phyloP scores from a whole-genome alignment of 163 green algal genomes.

The Scenedesmus sp. region DNA sequence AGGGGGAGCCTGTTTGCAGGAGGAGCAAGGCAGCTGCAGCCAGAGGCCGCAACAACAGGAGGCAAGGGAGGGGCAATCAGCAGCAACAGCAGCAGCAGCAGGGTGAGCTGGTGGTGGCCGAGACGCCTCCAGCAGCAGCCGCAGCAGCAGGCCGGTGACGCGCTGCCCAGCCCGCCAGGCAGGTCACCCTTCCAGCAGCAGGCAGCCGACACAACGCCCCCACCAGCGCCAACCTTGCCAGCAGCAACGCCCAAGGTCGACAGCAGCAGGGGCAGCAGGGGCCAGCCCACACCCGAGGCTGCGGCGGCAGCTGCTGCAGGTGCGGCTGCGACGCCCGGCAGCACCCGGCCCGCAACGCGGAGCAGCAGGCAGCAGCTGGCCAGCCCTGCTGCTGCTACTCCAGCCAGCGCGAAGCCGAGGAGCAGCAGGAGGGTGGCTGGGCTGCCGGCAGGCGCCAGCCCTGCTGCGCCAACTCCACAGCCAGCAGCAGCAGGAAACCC shows the following conservation, averaged over 20 bases:
- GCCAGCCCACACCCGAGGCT: background rate
- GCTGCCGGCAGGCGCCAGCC: background rate
- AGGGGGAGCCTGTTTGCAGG: background rate
- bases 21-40: constrained; percentile 14
- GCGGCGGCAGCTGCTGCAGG: background rate
- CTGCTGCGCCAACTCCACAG: background rate
- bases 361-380: background rate
- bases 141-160: background rate
- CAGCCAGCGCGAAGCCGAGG: background rate
- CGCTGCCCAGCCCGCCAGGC: background rate
- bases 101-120: background rate
- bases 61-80: background rate
- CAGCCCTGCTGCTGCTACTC: background rate
- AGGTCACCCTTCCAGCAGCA: background rate
- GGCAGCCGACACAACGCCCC: background rate
- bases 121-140: background rate
- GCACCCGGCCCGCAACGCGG: background rate
- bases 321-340: background rate
- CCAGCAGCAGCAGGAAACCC: background rate
- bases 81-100: background rate
- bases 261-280: background rate
- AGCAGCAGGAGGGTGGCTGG: background rate
- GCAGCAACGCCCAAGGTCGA: background rate
- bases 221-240: background rate
- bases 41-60: background rate